Evolutionary conservation across 257 asterid genomes (phyloP), one percentile per base, ranked within the genome.

Genomic region (Oldenlandia corymbosa): DNA sequence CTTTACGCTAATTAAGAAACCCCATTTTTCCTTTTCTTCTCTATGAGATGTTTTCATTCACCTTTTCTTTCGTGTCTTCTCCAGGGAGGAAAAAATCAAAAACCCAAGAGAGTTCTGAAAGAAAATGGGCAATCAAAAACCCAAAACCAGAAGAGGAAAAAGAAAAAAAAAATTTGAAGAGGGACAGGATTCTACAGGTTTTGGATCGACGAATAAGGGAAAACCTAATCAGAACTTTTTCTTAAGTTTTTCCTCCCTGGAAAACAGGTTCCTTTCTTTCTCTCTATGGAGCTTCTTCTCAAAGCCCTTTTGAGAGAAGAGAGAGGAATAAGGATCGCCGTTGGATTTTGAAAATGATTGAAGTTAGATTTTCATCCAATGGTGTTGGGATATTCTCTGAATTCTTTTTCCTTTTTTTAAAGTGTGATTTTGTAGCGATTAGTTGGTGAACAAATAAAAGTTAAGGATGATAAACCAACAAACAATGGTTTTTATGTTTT

Each of bases 281-380:
- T 42, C 27, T 12, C 64, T 32, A 21, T 47, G 57, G 71, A 45
- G 43, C 37, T 74, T 58, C 43, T 74, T 50, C 45, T 36, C n/a
- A n/a, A n/a, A n/a, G n/a, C n/a, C 77, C 20, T 31, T 30, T 50
- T 58, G 52, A 18, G 57, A 52, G 47, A 52, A 66, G 80, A 73
- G 82, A 80, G 73, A 80, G 81, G 70, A 67, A 49, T 31, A 62
- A 68, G 80, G 80, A 68, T 71, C 62, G 43, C 86, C 88, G 79
- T 78, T 48, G 54, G 55, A 73, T 54, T 65, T 60, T 56, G 51
- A 79, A 71, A 73, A 55, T 30, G 34, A 49, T 74, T 68, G 77
- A 58, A 65, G 56, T 69, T 39, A 58, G 78, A 65, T 67, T 53
- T 58, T 47, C 50, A 83, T 83, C 83, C 45, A 20, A 79, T 86